Evolutionary conservation across 306 rosid species (phyloP), one percentile per base, ranked within the genome.

Genomic region (Trifolium repens): DNA sequence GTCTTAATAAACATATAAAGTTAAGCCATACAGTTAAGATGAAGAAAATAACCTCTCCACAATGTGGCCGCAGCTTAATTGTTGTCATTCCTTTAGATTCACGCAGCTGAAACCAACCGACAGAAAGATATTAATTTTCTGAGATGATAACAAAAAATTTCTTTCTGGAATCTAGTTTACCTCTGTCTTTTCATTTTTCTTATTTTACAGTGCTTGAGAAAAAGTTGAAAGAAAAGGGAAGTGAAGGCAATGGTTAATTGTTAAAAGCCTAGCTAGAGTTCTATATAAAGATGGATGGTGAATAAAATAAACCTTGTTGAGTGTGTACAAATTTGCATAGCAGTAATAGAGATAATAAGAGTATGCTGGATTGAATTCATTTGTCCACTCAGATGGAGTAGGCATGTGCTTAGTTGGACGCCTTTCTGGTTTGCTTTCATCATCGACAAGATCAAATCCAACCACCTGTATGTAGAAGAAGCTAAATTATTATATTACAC

Each of bases 391-490:
- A 55, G 88, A 84, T 67, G 96, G 96, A 32, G 91, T 83, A 65
- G 89, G 98, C 96, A 93, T 90, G 87, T 93, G 98, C 88, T 93
- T 93, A 61, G 91, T 90, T 26, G 98, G 96, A n/a, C 87, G 91
- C 76, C 96, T 89, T 86, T 93, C 98, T 54, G 93, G 98, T 84
- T 85, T 90, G 78, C 98, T 90, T 78, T 93, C 98, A 79, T 93
- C 98, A 55, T 93, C 94, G 53, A 90, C 98, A 76, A 93, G 61
- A 52, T 93, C 96, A 79, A 90, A 90, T 64, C 98, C 96, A 81
- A 93, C 94, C 79, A 89, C 94, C 98, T 93, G 86, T 34, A 69
- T 39, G 40, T 9, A 7, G 55, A 62, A 83, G 67, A 30, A 58
- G 70, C 72, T 76, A 53, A 77, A 77, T 72, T 32, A 61, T 67